phyloP scores from a whole-genome alignment of 768 basidiomycete species.

The Dentipellis sp. region DNA sequence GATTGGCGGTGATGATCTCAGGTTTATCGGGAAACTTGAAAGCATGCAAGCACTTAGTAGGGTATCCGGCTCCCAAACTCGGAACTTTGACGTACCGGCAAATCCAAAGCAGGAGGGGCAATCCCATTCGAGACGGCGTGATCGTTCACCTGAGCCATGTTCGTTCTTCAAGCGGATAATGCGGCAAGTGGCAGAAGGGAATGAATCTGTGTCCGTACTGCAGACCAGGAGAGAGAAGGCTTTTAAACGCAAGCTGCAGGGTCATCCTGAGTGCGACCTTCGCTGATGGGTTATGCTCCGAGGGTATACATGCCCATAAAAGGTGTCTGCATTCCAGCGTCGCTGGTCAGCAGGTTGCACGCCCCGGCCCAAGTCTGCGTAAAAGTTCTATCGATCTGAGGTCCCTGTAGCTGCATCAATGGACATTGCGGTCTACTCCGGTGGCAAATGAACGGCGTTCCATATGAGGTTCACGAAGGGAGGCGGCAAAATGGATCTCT shows the following conservation, averaged over 20 bases:
- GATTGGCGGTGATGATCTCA: slow-evolving; percentile 41
- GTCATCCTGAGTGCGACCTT: background rate
- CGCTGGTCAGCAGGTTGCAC: background rate
- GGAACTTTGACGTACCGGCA: slow-evolving; percentile 27
- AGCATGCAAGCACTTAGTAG: background rate
- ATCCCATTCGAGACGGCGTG: slow-evolving; percentile 32
- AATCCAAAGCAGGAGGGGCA: slow-evolving; percentile 25
- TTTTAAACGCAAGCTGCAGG: background rate
- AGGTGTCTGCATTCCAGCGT: background rate
- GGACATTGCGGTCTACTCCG: too few relatives aligned
- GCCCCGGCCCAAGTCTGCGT: too few relatives aligned
- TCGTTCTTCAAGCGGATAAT: background rate
- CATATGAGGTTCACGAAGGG: too few relatives aligned
- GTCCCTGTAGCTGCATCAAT: too few relatives aligned
- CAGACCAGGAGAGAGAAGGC: background rate
- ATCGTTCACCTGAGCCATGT: background rate
- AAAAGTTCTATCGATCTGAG: too few relatives aligned
- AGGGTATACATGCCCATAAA: background rate
- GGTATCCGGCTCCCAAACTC: background rate
- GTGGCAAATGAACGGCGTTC: too few relatives aligned
- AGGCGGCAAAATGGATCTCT: too few relatives aligned
- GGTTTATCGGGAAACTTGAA: slow-evolving; percentile 37
- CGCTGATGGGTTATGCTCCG: background rate
- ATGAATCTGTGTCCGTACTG: background rate
- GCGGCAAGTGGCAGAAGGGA: background rate